A percentile compares a stretch with the other conserved stretches of the same genome.
phyloP scores from a whole-genome alignment of 2,329 filamentous ascomycete species.

The Monosporascus sp. region DNA sequence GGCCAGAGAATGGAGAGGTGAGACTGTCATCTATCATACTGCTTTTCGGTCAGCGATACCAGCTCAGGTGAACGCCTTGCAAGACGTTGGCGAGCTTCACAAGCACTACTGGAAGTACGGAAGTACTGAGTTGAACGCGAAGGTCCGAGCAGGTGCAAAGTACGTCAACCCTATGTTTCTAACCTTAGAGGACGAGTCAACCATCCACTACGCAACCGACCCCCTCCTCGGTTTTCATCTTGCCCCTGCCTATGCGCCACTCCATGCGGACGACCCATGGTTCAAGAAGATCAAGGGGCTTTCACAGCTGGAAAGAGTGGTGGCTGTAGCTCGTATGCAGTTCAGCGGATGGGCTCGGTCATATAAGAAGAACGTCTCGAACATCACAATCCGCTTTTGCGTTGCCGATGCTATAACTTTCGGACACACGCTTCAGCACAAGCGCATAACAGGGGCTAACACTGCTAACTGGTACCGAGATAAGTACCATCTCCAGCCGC shows the following conservation, averaged over 20 bases:
- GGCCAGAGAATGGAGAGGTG: background rate
- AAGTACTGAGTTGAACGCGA: slow-evolving; percentile 11
- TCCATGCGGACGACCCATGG: slow-evolving; percentile 17
- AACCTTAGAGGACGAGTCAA: slow-evolving; percentile 24
- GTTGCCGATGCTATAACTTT: slow-evolving; percentile 45
- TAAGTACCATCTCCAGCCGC: slow-evolving; percentile 29
- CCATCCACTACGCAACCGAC: slow-evolving; percentile 43
- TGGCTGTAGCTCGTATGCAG: slow-evolving; percentile 34
- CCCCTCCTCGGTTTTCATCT: slow-evolving; percentile 53
- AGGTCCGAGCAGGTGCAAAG: slow-evolving; percentile 1
- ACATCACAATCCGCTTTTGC: slow-evolving; percentile 39
- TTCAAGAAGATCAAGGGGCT: background rate
- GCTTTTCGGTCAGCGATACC: slow-evolving; percentile 33
- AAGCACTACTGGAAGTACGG: slow-evolving; percentile 31
- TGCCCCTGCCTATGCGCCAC: slow-evolving; percentile 34
- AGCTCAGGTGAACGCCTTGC: slow-evolving; percentile 18
- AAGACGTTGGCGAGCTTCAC: slow-evolving; percentile 16
- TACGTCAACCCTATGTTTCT: slow-evolving; percentile 41
- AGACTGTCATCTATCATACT: slow-evolving; percentile 11
- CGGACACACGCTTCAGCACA: slow-evolving; percentile 44
- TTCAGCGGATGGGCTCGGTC: slow-evolving; percentile 41
- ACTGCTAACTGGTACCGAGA: slow-evolving; percentile 38
- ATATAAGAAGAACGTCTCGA: slow-evolving; percentile 24
- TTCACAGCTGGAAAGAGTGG: slow-evolving; percentile 30
- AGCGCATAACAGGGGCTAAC: slow-evolving; percentile 18